phyloP scores from a whole-genome alignment of 305 asterid genomes.

The Fraxinus angustifolia region DNA sequence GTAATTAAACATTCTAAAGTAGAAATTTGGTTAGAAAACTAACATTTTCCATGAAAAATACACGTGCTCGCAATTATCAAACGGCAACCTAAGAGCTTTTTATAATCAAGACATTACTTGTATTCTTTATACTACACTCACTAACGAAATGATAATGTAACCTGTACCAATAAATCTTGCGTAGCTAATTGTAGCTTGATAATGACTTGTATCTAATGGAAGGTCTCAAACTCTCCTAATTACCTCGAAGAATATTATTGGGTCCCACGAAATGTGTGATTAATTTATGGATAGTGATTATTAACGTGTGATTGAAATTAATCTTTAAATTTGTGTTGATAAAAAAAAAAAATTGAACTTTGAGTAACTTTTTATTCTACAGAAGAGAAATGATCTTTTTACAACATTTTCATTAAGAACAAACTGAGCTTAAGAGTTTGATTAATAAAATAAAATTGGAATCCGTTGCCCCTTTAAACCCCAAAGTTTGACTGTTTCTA shows the following conservation, averaged over 20 bases:
- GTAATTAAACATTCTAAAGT: no score
- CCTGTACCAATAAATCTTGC: conserved; percentile 1
- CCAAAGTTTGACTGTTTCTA: conserved; percentile 27
- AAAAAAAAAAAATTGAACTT: no score
- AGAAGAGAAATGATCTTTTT: not conserved
- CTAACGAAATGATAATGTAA: not conserved
- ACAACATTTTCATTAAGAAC: not conserved
- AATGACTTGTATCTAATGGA: not conserved
- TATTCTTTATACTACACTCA: no score
- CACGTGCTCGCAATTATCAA: no score
- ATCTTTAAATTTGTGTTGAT: no score
- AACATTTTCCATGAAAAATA: no score
- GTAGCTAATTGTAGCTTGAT: conserved; percentile 31
- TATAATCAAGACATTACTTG: not conserved
- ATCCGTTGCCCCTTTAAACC: not conserved
- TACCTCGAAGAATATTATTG: no score
- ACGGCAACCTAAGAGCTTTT: not conserved
- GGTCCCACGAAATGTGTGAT: not conserved
- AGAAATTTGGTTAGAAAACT: no score
- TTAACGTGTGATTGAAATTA: no score
- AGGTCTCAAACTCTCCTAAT: not conserved
- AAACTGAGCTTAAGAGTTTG: not conserved
- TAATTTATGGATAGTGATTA: no score
- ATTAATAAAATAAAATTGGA: not conserved
- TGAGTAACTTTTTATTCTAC: not conserved